Evolutionary conservation across 1,284 basidiomycete species (phyloP).

Genomic region (Cutaneotrichosporon sp.): DNA sequence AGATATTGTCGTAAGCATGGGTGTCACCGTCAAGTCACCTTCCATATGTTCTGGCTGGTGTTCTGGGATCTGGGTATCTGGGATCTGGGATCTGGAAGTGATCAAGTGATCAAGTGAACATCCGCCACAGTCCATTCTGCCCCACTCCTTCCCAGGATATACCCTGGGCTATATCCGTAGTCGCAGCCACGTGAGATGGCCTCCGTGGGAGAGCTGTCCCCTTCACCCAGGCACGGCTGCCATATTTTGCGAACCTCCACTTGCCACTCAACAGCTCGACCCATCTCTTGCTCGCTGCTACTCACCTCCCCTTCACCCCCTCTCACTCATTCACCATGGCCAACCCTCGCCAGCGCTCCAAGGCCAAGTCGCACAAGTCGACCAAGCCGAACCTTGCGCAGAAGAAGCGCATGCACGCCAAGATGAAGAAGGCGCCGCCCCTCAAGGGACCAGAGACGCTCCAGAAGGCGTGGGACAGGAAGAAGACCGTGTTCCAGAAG

Average conservation of each 20-base stretch:
- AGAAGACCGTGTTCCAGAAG: slow-evolving; percentile 92
- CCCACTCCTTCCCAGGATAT: too few relatives aligned
- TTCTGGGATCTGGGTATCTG: too few relatives aligned
- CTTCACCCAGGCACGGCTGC: background rate
- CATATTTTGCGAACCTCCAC: slow-evolving; percentile 4
- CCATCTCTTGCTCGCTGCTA: background rate
- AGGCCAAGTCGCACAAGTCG: slow-evolving; percentile 42
- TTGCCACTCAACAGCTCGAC: slow-evolving; percentile 1
- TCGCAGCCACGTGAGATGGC: background rate
- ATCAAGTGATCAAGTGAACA: too few relatives aligned
- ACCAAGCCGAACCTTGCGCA: slow-evolving; percentile 39
- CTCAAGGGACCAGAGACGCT: slow-evolving; percentile 80
- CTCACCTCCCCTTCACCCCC: background rate
- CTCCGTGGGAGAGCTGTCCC: slow-evolving; percentile 1
- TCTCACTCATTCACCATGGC: slow-evolving; percentile 63
- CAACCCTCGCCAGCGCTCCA: slow-evolving; percentile 76
- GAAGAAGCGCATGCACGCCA: slow-evolving; percentile 45
- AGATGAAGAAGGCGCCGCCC: slow-evolving; percentile 67
- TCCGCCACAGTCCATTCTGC: too few relatives aligned
- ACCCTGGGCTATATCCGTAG: background rate
- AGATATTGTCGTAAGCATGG: too few relatives aligned
- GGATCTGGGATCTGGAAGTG: too few relatives aligned
- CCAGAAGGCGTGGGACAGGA: slow-evolving; percentile 83
- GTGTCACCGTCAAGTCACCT: background rate
- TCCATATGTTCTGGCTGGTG: too few relatives aligned